Evolutionary conservation across 768 basidiomycete genomes (phyloP), one percentile per base, ranked within the genome.

Genomic region (Lactifluus volemus): DNA sequence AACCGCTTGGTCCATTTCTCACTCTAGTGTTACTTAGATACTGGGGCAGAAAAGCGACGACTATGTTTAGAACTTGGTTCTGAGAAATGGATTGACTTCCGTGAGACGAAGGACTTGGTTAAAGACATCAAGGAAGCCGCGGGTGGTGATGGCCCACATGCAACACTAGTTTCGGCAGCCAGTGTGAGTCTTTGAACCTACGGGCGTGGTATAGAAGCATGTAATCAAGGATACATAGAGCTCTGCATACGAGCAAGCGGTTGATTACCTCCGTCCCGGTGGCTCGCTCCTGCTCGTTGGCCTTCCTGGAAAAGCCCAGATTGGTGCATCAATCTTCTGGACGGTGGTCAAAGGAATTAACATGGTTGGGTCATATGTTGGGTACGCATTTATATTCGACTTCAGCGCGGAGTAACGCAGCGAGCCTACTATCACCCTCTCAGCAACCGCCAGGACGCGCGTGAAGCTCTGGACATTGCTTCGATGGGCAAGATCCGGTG

Each of bases 271-370:
- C 55, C 81, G 89, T 36, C 76, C 78, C 4, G 82, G 83, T 36
- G 89, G 89, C 11, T 82, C 79, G 4, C 76, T 93, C 56, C 87
- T 93, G 79, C 85, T 80, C 17, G 88, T 94, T 52, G 90, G 91
- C 29, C 74, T 93, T 1, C 90, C 90, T 1, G 77, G 72, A 1
- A 60, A 68, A 34, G 84, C 84, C 1, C 79, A 72, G 9, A 72
- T 89, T 5, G 75, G 76, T 25, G 81, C 84, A 0, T 80, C 82
- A 30, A 85, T 88, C 65, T 89, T 88, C 77, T 88, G 80, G 75
- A 87, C 83, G 1, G 86, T 86, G 10, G 74, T 77, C 68, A 86
- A 86, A 75, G 78, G 78, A 72, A 79, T 84, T 60, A 80, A 70
- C 57, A 83, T 85, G 60, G 67, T 78, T 53, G 83, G 83, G 14